These are phyloP conservation scores for Lanmaoa rubissima DNA, from an alignment of 768 basidiomycete species.

Conservation along the genomic window DNA sequence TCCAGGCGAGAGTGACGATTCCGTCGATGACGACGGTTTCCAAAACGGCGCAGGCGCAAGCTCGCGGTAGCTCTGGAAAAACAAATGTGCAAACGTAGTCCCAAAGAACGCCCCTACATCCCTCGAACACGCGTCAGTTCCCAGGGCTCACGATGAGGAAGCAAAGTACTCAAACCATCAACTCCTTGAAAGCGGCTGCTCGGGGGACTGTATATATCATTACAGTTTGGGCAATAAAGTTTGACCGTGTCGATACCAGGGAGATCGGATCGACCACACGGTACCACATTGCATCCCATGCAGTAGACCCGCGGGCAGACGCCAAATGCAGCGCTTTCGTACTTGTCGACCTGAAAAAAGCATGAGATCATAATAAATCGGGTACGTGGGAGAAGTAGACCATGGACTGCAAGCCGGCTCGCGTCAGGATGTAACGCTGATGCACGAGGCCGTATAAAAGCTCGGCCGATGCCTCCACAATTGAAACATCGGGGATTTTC, in stretches of 20 bases:
- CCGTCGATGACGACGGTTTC: conserved; percentile 60
- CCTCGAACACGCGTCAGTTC: conserved; percentile 18
- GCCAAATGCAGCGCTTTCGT: conserved; percentile 88
- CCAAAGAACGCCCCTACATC: conserved; percentile 94
- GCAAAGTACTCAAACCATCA: conserved; percentile 59
- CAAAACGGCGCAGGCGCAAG: conserved; percentile 93
- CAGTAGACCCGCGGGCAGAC: conserved; percentile 96
- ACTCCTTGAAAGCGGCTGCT: conserved; percentile 94
- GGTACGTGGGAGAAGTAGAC: conserved; percentile 40
- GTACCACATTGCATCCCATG: conserved; percentile 82
- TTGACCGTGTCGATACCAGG: conserved; percentile 98
- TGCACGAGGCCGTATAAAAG: conserved; percentile 97
- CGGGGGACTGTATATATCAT: conserved; percentile 94
- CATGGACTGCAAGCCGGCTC: conserved; percentile 93
- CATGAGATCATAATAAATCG: conserved; percentile 19
- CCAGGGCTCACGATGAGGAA: conserved; percentile 7
- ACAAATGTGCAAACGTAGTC: conserved; percentile 96
- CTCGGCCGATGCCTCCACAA: conserved; percentile 97
- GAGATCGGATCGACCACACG: conserved; percentile 92
- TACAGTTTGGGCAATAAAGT: conserved; percentile 96
- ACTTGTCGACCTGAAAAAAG: conserved; percentile 80
- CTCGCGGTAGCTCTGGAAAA: conserved; percentile 97
- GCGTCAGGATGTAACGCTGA: conserved; percentile 94
- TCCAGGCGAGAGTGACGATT: conserved; percentile 53
- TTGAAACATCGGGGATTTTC: conserved; percentile 98